Conservation (phyloP, 225 moss, liverwort and hornwort species). For the Marchantia polymorpha region DNA sequence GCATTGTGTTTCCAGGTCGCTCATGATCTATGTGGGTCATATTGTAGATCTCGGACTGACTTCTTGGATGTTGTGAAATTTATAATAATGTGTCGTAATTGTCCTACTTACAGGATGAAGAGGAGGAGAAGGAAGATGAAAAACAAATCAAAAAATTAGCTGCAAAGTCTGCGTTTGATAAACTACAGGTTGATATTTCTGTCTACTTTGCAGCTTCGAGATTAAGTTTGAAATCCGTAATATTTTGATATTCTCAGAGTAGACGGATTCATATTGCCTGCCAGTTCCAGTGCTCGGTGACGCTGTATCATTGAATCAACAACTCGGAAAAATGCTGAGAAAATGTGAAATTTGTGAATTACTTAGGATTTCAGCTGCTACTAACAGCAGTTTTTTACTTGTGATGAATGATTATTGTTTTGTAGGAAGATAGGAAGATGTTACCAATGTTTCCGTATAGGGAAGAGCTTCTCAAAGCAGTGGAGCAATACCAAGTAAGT, state of each 20-base stretch:
- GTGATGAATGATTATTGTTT: not conserved
- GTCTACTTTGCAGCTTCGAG: not conserved
- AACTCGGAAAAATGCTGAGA: not conserved
- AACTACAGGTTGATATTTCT: conserved; percentile 28
- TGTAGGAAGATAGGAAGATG: conserved; percentile 40
- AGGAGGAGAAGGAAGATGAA: conserved; percentile 34
- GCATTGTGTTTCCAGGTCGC: not conserved
- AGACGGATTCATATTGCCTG: not conserved
- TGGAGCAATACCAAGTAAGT: conserved; percentile 38
- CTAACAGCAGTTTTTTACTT: not conserved
- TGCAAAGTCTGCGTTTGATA: conserved; percentile 41
- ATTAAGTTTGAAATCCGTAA: too few species aligned
- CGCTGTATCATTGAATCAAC: not conserved
- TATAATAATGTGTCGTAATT: not conserved
- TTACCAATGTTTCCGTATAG: conserved; percentile 44
- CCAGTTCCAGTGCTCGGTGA: too few species aligned
- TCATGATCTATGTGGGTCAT: not conserved
- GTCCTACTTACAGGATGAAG: conserved; percentile 14
- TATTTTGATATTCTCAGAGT: not conserved
- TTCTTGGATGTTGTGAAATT: too few species aligned
- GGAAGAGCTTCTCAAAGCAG: conserved; percentile 42
- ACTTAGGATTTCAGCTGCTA: not conserved
- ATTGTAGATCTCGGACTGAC: not conserved
- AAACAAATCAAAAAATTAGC: conserved; percentile 35
- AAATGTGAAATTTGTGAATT: not conserved